A percentile compares a stretch with the other conserved stretches of the same genome.
These are phyloP conservation scores for Stephania japonica DNA, from an alignment of 164 flowering plant genomes.

Conservation along the genomic window DNA sequence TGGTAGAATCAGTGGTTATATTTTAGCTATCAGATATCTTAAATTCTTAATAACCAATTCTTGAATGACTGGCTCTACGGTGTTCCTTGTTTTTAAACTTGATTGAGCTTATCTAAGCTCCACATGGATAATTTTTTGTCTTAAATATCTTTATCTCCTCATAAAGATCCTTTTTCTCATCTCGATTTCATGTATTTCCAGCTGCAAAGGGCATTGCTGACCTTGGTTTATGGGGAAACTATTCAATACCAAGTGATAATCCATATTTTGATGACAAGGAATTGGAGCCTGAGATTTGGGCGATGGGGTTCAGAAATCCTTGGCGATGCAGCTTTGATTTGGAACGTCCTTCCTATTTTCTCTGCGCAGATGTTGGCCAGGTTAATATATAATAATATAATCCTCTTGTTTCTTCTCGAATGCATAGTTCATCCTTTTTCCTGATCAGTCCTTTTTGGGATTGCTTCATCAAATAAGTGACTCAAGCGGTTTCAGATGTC, in stretches of 20 bases:
- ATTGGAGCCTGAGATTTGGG: conserved; percentile 80
- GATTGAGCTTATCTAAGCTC: too few species aligned
- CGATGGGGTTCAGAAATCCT: conserved; percentile 88
- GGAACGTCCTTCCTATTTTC: conserved; percentile 74
- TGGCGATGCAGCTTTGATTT: conserved; percentile 99
- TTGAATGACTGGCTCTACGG: too few species aligned
- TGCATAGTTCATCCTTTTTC: not conserved
- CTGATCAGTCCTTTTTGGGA: not conserved
- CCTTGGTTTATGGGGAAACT: conserved; percentile 85
- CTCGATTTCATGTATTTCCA: conserved; percentile 21
- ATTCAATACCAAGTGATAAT: conserved; percentile 82
- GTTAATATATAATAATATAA: conserved; percentile 25
- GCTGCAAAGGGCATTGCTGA: conserved; percentile 48
- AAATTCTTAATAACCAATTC: too few species aligned
- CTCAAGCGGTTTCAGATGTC: not conserved
- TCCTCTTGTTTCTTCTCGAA: not conserved
- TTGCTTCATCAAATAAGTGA: not conserved
- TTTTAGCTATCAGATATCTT: too few species aligned
- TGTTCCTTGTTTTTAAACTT: too few species aligned
- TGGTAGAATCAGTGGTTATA: too few species aligned
- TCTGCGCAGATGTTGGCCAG: conserved; percentile 91
- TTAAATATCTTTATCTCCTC: not conserved
- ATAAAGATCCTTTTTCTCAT: not conserved
- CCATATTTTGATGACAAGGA: conserved; percentile 56
- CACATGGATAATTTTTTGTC: too few species aligned